phyloP scores from a whole-genome alignment of 495 filamentous ascomycete species.

The Penicillium steckii region DNA sequence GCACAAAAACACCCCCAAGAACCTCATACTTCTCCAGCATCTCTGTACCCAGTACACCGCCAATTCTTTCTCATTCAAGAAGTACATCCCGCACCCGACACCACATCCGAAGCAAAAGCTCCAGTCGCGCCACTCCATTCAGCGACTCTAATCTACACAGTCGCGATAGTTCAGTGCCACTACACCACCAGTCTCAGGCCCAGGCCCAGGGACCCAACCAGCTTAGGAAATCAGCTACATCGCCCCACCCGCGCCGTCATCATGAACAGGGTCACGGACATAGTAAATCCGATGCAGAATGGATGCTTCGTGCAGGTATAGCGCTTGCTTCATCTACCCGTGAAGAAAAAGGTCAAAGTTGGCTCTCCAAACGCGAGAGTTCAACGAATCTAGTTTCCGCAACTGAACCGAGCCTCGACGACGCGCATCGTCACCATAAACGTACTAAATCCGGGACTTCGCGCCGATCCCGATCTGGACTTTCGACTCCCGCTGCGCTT shows the following conservation, averaged over 20 bases:
- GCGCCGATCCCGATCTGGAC: slow-evolving; percentile 34
- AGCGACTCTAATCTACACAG: slow-evolving; percentile 40
- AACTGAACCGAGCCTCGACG: not conserved
- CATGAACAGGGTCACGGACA: slow-evolving; percentile 12
- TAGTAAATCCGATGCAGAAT: slow-evolving; percentile 57
- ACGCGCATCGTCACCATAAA: slow-evolving; percentile 25
- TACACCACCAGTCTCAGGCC: slow-evolving; percentile 28
- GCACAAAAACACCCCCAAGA: slow-evolving; percentile 19
- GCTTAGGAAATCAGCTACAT: slow-evolving; percentile 14
- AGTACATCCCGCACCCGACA: slow-evolving; percentile 43
- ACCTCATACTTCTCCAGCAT: slow-evolving; percentile 45
- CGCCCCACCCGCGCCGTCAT: slow-evolving; percentile 6
- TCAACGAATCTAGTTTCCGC: slow-evolving; percentile 63
- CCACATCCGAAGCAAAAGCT: slow-evolving; percentile 41
- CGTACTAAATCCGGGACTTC: slow-evolving; percentile 24
- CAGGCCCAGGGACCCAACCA: too few species aligned
- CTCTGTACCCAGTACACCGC: slow-evolving; percentile 45
- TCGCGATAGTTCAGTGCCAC: slow-evolving; percentile 20
- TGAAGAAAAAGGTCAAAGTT: slow-evolving; percentile 77
- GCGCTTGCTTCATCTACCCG: slow-evolving; percentile 66
- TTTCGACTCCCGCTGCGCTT: slow-evolving; percentile 35
- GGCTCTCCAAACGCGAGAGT: slow-evolving; percentile 70
- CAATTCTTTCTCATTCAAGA: slow-evolving; percentile 50
- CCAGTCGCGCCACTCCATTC: slow-evolving; percentile 22
- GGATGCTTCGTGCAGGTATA: slow-evolving; percentile 73